Conservation (phyloP, 1,139 yeast species). For the Pneumocystis sp. region DNA sequence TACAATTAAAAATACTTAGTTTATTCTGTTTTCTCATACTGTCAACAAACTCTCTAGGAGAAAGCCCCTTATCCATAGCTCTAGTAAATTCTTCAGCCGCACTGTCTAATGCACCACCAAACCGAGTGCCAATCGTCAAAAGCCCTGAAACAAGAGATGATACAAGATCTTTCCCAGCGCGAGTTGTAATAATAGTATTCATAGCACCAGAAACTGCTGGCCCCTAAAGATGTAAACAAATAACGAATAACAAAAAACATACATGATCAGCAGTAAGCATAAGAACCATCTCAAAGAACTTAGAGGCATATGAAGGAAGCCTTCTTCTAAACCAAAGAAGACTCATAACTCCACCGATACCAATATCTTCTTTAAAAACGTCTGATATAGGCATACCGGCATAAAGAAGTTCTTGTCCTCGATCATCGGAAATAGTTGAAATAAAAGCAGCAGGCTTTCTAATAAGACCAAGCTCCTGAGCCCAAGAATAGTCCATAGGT, state of each 20-base stretch:
- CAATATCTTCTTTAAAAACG: constrained; percentile 34
- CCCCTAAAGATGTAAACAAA: constrained; percentile 18
- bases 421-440: constrained; percentile 34
- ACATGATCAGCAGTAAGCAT: constrained; percentile 35
- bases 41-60: constrained; percentile 34
- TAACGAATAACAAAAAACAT: background rate
- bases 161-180: constrained; percentile 35
- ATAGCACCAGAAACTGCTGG: constrained; percentile 36
- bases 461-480: constrained; percentile 33
- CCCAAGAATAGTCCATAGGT: constrained; percentile 36
- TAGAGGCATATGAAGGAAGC: constrained; percentile 31
- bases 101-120: constrained; percentile 36
- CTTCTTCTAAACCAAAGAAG: constrained; percentile 34
- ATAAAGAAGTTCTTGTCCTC: constrained; percentile 33
- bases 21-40: constrained; percentile 35
- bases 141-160: constrained; percentile 33
- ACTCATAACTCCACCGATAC: constrained; percentile 36
- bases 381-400: constrained; percentile 36
- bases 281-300: constrained; percentile 34
- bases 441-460: constrained; percentile 36
- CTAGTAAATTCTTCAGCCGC: constrained; percentile 33
- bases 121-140: constrained; percentile 33
- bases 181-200: constrained; percentile 35
- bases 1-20: constrained; percentile 4
- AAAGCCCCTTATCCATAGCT: constrained; percentile 32